phyloP scores from a whole-genome alignment of 306 rosid species.

The Pterocarpus macrocarpus region DNA sequence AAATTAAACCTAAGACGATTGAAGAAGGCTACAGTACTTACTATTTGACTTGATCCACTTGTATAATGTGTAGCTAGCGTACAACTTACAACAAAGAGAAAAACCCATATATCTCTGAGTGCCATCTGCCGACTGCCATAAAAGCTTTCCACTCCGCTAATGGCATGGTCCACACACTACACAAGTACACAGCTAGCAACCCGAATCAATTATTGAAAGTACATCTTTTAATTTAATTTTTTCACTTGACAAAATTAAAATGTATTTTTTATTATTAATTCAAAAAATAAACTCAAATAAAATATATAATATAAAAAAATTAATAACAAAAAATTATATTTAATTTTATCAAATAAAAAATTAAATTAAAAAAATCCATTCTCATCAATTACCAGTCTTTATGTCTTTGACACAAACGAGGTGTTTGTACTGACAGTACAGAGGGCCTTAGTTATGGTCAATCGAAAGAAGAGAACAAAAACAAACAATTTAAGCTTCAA shows the following conservation, averaged over 20 bases:
- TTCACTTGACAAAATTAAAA: too few relatives aligned
- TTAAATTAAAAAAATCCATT: too few relatives aligned
- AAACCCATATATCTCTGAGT: background rate
- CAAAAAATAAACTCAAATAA: too few relatives aligned
- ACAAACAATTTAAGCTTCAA: constrained; percentile 53
- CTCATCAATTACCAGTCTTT: constrained; percentile 22
- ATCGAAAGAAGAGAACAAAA: constrained; percentile 27
- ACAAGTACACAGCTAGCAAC: constrained; percentile 6
- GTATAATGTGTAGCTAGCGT: background rate
- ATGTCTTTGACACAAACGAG: constrained; percentile 49
- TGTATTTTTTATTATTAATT: too few relatives aligned
- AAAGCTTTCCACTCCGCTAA: constrained; percentile 21
- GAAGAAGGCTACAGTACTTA: background rate
- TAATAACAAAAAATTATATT: too few relatives aligned
- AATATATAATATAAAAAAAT: too few relatives aligned
- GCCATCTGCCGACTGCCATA: background rate
- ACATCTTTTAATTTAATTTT: too few relatives aligned
- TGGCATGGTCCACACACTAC: constrained; percentile 18
- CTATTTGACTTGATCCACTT: constrained; percentile 18
- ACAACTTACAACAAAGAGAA: background rate
- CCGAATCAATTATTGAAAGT: background rate
- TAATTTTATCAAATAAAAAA: too few relatives aligned
- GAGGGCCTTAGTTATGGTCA: background rate
- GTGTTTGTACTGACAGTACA: constrained; percentile 39
- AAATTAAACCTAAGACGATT: background rate